phyloP scores from a whole-genome alignment of 495 filamentous ascomycete genomes.

The Elaphomyces granulatus region DNA sequence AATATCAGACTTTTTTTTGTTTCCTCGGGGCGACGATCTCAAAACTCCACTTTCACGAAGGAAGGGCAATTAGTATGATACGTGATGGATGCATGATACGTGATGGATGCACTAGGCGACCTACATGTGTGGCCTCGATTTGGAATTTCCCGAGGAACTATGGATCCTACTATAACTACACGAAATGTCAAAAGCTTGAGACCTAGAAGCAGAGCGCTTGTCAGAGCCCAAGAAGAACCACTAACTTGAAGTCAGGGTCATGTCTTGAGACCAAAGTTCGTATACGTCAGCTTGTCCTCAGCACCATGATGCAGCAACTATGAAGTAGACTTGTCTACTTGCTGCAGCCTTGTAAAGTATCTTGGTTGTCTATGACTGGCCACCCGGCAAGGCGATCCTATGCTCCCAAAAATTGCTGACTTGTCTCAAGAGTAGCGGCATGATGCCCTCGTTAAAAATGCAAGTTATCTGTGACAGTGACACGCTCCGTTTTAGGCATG shows the following conservation, averaged over 20 bases:
- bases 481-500: not conserved
- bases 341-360: not conserved
- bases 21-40: not conserved
- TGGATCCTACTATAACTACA: not conserved
- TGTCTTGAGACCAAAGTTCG: too few species aligned
- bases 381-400: not conserved
- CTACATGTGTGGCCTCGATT: not conserved
- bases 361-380: not conserved
- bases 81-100: too few species aligned
- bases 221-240: too few species aligned
- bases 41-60: not conserved
- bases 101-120: too few species aligned
- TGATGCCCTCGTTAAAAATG: not conserved
- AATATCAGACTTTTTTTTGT: not conserved
- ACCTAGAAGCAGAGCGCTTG: not conserved
- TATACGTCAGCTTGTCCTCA: too few species aligned
- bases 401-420: not conserved
- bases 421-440: not conserved
- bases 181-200: not conserved
- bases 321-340: not conserved
- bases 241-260: too few species aligned
- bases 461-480: not conserved
- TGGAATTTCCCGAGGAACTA: not conserved
- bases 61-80: not conserved
- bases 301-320: too few species aligned